Conservation (phyloP, 805 yeast genomes). For the Saturnispora gosingensis region DNA sequence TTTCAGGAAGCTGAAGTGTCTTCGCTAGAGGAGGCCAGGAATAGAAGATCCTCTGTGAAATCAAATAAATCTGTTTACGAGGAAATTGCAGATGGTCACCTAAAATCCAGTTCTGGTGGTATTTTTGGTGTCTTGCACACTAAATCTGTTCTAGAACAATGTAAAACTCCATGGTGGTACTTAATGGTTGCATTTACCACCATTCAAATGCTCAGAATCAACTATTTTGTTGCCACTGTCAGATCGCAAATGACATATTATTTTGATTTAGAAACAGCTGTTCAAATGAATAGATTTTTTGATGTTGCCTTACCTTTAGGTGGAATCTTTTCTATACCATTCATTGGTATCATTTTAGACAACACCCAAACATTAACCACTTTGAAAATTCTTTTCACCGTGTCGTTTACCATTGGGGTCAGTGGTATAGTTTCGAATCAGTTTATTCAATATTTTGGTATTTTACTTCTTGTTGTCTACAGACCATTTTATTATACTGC, state of each 20-base stretch:
- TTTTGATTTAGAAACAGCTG: constrained; percentile 46
- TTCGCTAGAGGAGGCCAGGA: constrained; percentile 14
- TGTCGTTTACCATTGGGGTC: constrained; percentile 59
- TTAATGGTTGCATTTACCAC: constrained; percentile 73
- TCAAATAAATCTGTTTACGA: constrained; percentile 51
- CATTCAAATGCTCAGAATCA: constrained; percentile 83
- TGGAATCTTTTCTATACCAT: constrained; percentile 78
- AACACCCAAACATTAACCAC: constrained; percentile 55
- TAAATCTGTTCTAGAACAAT: constrained; percentile 30
- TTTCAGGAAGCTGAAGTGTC: constrained; percentile 16
- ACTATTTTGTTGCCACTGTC: constrained; percentile 87
- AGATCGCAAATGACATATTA: constrained; percentile 73
- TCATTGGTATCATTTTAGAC: constrained; percentile 75
- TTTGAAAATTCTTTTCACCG: constrained; percentile 39
- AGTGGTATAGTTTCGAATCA: constrained; percentile 50
- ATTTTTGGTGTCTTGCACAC: constrained; percentile 77
- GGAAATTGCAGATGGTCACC: constrained; percentile 50
- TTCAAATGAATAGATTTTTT: constrained; percentile 58
- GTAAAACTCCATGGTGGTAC: constrained; percentile 61
- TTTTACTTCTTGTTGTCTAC: constrained; percentile 63
- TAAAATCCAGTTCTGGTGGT: constrained; percentile 49
- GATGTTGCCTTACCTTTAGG: constrained; percentile 86
- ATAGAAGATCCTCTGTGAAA: constrained; percentile 31
- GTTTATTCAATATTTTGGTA: constrained; percentile 56
- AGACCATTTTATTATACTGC: constrained; percentile 92